phyloP scores from a whole-genome alignment of 75 land plant species.

The Pinus taeda region DNA sequence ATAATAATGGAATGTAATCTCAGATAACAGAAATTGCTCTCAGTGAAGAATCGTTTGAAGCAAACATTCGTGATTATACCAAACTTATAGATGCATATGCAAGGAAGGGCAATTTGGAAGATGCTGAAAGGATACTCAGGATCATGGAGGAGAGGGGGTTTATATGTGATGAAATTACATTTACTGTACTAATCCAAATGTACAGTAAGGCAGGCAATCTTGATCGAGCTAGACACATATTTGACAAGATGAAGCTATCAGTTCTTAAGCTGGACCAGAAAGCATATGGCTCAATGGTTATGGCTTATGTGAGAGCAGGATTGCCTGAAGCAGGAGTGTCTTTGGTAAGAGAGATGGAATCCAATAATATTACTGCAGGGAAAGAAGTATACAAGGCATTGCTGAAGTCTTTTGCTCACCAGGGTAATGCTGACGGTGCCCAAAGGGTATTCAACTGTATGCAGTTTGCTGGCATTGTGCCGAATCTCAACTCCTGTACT shows the following conservation, averaged over 20 bases:
- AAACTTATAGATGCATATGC: constrained; percentile 71
- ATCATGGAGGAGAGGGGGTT: constrained; percentile 68
- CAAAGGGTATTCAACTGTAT: constrained; percentile 84
- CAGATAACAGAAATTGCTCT: constrained; percentile 79
- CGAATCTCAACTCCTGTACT: constrained; percentile 56
- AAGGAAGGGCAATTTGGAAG: constrained; percentile 35
- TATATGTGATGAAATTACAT: constrained; percentile 54
- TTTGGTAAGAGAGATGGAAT: constrained; percentile 70
- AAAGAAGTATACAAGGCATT: constrained; percentile 75
- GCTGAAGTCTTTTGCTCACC: constrained; percentile 62
- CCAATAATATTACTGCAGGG: constrained; percentile 40
- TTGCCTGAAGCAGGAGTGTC: constrained; percentile 52
- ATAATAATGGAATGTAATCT: neutral
- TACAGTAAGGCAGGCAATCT: constrained; percentile 77
- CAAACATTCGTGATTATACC: constrained; percentile 80
- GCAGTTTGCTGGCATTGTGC: constrained; percentile 61
- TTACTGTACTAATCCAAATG: constrained; percentile 69
- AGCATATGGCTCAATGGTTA: constrained; percentile 77
- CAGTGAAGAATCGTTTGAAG: constrained; percentile 72
- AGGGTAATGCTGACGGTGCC: constrained; percentile 60
- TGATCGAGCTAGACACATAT: constrained; percentile 42
- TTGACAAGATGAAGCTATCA: constrained; percentile 56
- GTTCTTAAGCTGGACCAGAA: constrained; percentile 61
- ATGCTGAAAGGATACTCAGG: constrained; percentile 50
- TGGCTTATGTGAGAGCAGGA: constrained; percentile 80